Evolutionary conservation across 2,329 filamentous ascomycete species (phyloP), one percentile per base, ranked within the genome.

Genomic region (Aspergillus neotritici): DNA sequence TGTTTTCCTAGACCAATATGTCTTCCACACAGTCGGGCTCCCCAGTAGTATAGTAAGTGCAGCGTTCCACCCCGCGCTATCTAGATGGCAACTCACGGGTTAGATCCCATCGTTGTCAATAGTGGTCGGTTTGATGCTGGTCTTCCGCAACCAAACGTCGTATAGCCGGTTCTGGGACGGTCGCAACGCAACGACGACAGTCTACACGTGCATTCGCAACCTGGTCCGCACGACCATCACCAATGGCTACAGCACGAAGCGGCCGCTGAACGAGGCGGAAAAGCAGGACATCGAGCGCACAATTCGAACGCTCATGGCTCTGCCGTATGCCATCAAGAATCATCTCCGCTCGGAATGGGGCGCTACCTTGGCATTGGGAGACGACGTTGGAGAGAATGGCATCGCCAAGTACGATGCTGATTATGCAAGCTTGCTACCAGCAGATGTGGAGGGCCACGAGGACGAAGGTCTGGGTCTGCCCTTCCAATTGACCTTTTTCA

Each of bases 121-220:
- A 43, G 80, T 84, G 39, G 80, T 84, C 2, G 80, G 80, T 54
- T 61, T 84, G 32, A 82, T 84, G 74, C 77, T 84, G 44, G 80
- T 84, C 21, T 83, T 84, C 65, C 74, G 80, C 31, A 83, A 84
- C 53, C 72, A 76, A 51, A 83, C 79, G 3, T 76, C 72, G 41
- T 83, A 82, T 63, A 80, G 82, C 52, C 71, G 80, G 2, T 83
- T 83, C 66, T 83, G 80, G 80, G 75, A 75, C 3, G 78, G 77
- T 4, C 66, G 78, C 34, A 76, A 75, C 51, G 73, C 77, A 50
- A 70, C 83, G 42, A 78, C 71, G 9, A 73, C 72, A 0, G 70
- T 82, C 25, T 73, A 73, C 37, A 80, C 79, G n/a, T 69, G 69
- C 31, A 72, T 82, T 11, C 72, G 80, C 43, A 82, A 82, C 51